Conservation (phyloP, 2,329 filamentous ascomycete species). For the Bretziella fagacearum region DNA sequence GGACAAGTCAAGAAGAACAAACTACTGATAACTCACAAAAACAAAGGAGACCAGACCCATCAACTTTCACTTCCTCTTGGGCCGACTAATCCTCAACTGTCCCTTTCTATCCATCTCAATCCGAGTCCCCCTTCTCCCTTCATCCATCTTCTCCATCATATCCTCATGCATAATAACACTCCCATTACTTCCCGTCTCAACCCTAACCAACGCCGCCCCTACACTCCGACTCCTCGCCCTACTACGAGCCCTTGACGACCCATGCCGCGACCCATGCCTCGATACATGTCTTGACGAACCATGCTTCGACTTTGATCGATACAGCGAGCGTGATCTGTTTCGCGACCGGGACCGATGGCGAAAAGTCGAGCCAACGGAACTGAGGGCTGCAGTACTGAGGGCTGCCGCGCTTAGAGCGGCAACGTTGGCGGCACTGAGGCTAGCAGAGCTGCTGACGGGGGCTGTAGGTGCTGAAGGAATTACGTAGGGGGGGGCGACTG, state of each 20-base stretch:
- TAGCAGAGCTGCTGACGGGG: conserved; percentile 17
- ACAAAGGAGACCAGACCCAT: background rate
- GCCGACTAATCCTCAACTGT: conserved; percentile 79
- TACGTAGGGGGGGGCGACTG: conserved; percentile 1
- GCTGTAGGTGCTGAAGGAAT: conserved; percentile 13
- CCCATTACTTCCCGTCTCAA: conserved; percentile 26
- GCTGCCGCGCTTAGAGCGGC: conserved; percentile 21
- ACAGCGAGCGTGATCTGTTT: background rate
- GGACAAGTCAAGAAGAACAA: background rate
- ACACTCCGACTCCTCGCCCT: conserved; percentile 5
- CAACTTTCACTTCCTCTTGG: conserved; percentile 27
- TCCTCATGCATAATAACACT: conserved; percentile 48
- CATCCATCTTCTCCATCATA: conserved; percentile 37
- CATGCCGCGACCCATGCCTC: conserved; percentile 8
- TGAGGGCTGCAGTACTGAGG: background rate
- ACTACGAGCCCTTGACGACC: conserved; percentile 1
- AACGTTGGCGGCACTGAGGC: conserved; percentile 20
- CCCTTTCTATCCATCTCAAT: conserved; percentile 88
- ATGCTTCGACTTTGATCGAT: conserved; percentile 6
- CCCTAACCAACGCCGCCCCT: conserved; percentile 3
- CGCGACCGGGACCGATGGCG: conserved; percentile 9
- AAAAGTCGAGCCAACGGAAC: background rate
- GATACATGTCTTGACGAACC: background rate
- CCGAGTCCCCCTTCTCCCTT: conserved; percentile 40
- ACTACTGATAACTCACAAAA: background rate